phyloP scores from a whole-genome alignment of 768 basidiomycete genomes.

The Psilocybe tampanensis region DNA sequence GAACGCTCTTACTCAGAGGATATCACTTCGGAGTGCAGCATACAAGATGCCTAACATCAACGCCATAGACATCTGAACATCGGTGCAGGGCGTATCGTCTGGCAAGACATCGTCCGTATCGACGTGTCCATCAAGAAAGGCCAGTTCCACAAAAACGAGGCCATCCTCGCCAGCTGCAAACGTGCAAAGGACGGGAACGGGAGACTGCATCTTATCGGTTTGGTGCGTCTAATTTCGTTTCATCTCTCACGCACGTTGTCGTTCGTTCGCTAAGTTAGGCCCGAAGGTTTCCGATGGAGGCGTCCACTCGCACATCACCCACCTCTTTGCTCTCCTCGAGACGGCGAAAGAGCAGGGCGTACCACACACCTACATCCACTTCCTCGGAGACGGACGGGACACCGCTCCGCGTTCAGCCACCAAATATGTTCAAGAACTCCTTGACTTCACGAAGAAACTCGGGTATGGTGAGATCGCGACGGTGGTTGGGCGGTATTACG shows the following conservation, averaged over 20 bases:
- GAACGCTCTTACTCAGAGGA: too few species aligned
- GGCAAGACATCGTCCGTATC: constrained; percentile 98
- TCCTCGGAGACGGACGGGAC: constrained; percentile 93
- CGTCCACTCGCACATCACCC: constrained; percentile 94
- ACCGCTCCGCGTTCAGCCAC: constrained; percentile 86
- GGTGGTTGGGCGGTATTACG: constrained; percentile 90
- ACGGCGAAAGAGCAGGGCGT: constrained; percentile 86
- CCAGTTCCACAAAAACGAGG: constrained; percentile 79
- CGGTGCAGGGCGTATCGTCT: constrained; percentile 92
- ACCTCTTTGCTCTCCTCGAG: constrained; percentile 89
- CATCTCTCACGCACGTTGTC: not conserved
- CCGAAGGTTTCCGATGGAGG: constrained; percentile 88
- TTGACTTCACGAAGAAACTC: constrained; percentile 77
- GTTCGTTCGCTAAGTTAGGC: constrained; percentile 1
- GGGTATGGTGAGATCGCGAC: constrained; percentile 82
- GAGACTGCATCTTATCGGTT: constrained; percentile 84
- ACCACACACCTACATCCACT: constrained; percentile 88
- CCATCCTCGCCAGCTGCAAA: constrained; percentile 72
- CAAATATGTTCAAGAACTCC: constrained; percentile 75
- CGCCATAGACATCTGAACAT: constrained; percentile 85
- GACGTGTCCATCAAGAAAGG: constrained; percentile 90
- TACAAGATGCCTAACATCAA: not conserved
- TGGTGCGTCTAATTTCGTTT: constrained; percentile 49
- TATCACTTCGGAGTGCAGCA: too few species aligned
- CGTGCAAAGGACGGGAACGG: constrained; percentile 83